Base-by-base conservation (phyloP, 495 filamentous ascomycete genomes). In the Clavariopsis aquatica region DNA sequence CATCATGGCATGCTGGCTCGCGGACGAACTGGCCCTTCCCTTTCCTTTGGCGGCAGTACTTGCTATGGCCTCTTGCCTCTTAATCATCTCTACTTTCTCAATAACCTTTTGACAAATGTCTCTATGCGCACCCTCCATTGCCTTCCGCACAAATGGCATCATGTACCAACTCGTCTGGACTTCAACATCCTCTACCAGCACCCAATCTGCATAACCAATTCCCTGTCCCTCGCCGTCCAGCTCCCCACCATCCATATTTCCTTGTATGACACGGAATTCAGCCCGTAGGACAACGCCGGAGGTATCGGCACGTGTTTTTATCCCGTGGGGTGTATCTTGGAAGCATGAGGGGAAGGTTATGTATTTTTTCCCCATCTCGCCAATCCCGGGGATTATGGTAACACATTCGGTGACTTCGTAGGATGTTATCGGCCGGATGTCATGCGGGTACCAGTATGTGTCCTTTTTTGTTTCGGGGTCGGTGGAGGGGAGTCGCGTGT, bases 161-260 rank as follows among this genome's bases (percentile, higher is more conserved):
- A 71, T 43, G 29, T 52, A 63, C 69, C 60, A 61, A 4, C 34
- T 53, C 22, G 65, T 69, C 49, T 59, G 45, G 31, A 71, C 66
- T 34, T 65, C 64, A 13, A 69, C 66, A n/a, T 69, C 62, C 62
- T 69, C 69, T 3, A 62, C 62, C 23, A 69, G 52, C 51, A 62
- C 67, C 62, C 62, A 69, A 3, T 61, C 57, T 13, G 60, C 60
- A 34, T 64, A 27, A 8, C 66, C 66, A 20, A 69, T 28, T 5
- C 66, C 66, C 62, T 69, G 55, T 27, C 62, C 62, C 46, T 69
- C 67, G 3, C 67, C 67, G 9, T 65, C 57, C 4, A 66, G 57
- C 54, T 69, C 67, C 0, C 41, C 57, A 31, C 59, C 62, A 26
- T 22, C 57, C 23, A 43, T 36, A 8, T 46, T 49, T n/a, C 62